Evolutionary conservation across 139 green algal species (phyloP).

Genomic region (Closterium sp.): DNA sequence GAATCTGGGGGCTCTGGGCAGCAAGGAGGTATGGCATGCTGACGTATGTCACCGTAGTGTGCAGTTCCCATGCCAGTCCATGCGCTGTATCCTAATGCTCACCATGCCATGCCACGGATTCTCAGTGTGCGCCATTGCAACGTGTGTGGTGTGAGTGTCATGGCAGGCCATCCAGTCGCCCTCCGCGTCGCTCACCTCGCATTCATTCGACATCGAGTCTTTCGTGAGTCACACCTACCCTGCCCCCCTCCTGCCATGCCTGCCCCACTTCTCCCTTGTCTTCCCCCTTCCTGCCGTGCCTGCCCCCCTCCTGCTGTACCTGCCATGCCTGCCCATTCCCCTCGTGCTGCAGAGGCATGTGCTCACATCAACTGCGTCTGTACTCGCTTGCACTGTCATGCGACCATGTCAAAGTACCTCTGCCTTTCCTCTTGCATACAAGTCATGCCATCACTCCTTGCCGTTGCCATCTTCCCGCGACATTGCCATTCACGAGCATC

Average conservation of each 20-base stretch:
- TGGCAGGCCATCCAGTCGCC: background rate
- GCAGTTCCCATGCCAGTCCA: too few species aligned
- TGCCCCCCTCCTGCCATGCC: background rate
- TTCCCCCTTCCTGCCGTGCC: too few species aligned
- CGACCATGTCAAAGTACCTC: too few species aligned
- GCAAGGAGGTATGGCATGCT: background rate
- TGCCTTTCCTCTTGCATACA: too few species aligned
- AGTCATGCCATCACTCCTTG: background rate
- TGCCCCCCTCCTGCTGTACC: too few species aligned
- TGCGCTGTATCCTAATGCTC: too few species aligned
- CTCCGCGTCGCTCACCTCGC: background rate
- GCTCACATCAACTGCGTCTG: background rate
- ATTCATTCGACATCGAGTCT: background rate
- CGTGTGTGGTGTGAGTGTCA: background rate
- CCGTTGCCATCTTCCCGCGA: background rate
- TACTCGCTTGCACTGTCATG: background rate
- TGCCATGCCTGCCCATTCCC: too few species aligned
- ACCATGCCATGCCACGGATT: too few species aligned
- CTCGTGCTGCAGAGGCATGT: background rate
- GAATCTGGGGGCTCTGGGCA: background rate
- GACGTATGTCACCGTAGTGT: too few species aligned
- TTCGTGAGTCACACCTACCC: background rate
- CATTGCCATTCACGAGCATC: background rate
- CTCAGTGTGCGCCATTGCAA: too few species aligned
- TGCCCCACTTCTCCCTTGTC: too few species aligned